These are phyloP conservation scores for Astragalus glycyphyllos DNA, from an alignment of 306 rosid genomes.

Conservation along the genomic window DNA sequence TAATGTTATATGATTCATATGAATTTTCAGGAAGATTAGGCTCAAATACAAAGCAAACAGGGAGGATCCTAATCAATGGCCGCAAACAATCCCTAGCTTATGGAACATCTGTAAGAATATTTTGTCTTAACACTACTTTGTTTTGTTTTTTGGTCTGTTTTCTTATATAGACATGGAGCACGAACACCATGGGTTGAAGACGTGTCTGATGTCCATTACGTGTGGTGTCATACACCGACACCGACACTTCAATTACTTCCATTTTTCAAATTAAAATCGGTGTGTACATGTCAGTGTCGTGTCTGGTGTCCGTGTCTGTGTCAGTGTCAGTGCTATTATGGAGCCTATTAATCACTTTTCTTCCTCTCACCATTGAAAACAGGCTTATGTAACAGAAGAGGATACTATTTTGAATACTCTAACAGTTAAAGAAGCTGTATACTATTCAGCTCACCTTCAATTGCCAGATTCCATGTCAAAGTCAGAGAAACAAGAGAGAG, in stretches of 20 bases:
- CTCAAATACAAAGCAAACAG: constrained; percentile 52
- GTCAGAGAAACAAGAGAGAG: constrained; percentile 69
- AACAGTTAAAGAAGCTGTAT: constrained; percentile 58
- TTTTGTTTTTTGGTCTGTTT: no score
- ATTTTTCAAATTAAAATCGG: no score
- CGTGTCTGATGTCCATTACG: no score
- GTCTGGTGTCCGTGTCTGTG: no score
- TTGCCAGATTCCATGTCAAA: constrained; percentile 64
- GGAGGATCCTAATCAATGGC: constrained; percentile 67
- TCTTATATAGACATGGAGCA: neutral
- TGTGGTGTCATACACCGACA: no score
- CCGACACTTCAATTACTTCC: no score
- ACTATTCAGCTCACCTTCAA: constrained; percentile 75
- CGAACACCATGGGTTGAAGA: neutral
- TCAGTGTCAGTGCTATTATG: neutral
- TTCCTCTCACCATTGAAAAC: constrained; percentile 31
- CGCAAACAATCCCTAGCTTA: constrained; percentile 58
- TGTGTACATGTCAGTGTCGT: no score
- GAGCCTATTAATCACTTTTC: neutral
- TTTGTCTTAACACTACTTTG: neutral
- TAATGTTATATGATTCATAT: neutral
- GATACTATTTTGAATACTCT: constrained; percentile 35
- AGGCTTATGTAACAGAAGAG: constrained; percentile 47
- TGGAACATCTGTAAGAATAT: constrained; percentile 64
- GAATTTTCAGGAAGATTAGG: neutral